phyloP scores from a whole-genome alignment of 345 rosid genomes.

The Lepidium sativum region DNA sequence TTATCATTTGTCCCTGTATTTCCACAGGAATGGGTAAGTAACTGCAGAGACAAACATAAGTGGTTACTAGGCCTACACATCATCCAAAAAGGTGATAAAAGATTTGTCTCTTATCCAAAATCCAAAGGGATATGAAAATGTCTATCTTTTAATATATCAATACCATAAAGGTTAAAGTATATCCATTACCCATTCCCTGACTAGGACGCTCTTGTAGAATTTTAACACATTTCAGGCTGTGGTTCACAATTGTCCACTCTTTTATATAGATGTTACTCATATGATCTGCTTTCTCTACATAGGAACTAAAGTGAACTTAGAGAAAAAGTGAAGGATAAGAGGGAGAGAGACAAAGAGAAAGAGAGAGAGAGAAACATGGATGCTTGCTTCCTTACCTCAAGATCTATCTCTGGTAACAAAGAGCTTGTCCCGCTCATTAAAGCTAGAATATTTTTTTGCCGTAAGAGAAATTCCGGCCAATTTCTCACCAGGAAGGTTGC shows the following conservation, averaged over 20 bases:
- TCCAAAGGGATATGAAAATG: slow-evolving; percentile 14
- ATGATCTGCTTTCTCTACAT: not conserved
- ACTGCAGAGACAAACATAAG: slow-evolving; percentile 4
- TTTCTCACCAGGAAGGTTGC: slow-evolving; percentile 28
- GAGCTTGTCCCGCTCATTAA: slow-evolving; percentile 37
- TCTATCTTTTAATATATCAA: slow-evolving; percentile 18
- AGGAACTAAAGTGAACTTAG: slow-evolving; percentile 1
- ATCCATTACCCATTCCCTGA: slow-evolving; percentile 43
- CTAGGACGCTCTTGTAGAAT: slow-evolving; percentile 8
- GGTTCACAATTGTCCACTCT: slow-evolving; percentile 32
- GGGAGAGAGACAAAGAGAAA: not conserved
- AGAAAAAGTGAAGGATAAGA: not conserved
- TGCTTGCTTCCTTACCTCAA: slow-evolving; percentile 60
- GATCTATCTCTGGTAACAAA: slow-evolving; percentile 39
- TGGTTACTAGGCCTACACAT: slow-evolving; percentile 22
- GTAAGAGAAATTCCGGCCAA: slow-evolving; percentile 31
- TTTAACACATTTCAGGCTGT: slow-evolving; percentile 23
- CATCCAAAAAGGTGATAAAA: slow-evolving; percentile 1
- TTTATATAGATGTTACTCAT: slow-evolving; percentile 10
- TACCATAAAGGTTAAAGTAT: slow-evolving; percentile 13
- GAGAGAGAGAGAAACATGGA: slow-evolving; percentile 37
- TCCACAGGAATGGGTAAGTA: slow-evolving; percentile 5
- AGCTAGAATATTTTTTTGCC: slow-evolving; percentile 30
- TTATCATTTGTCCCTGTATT: not conserved
- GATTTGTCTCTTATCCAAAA: slow-evolving; percentile 27